Conservation (phyloP, 805 yeast species). For the Pachysolen tannophilus region DNA sequence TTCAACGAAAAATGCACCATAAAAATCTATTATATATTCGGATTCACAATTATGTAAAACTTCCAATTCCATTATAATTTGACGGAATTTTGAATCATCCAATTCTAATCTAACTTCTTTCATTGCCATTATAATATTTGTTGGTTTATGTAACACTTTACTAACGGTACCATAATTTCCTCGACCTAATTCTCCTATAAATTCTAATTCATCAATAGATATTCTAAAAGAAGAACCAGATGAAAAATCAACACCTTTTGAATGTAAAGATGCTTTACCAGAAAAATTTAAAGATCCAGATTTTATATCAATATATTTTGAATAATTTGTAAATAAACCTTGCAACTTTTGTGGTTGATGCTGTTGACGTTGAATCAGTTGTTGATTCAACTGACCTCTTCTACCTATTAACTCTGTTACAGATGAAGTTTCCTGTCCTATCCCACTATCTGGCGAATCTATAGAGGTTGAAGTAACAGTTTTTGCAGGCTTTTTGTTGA, state of each 20-base stretch:
- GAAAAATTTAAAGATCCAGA: slow-evolving; percentile 88
- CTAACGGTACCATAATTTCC: slow-evolving; percentile 97
- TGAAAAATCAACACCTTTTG: slow-evolving; percentile 86
- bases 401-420: slow-evolving; percentile 17
- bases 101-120: slow-evolving; percentile 90
- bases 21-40: slow-evolving; percentile 90
- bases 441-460: slow-evolving; percentile 11
- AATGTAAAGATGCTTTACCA: slow-evolving; percentile 87
- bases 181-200: slow-evolving; percentile 82
- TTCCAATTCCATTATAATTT: slow-evolving; percentile 93
- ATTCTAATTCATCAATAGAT: slow-evolving; percentile 74
- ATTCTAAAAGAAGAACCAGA: slow-evolving; percentile 84
- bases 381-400: slow-evolving; percentile 15
- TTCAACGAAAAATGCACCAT: slow-evolving; percentile 95
- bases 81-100: slow-evolving; percentile 90
- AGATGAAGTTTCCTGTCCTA: slow-evolving; percentile 10
- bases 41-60: slow-evolving; percentile 86
- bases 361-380: slow-evolving; percentile 12
- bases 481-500: slow-evolving; percentile 4
- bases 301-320: slow-evolving; percentile 84
- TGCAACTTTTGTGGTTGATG: slow-evolving; percentile 29
- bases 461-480: slow-evolving; percentile 14
- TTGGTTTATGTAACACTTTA: slow-evolving; percentile 88
- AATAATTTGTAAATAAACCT: slow-evolving; percentile 74
- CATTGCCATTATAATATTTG: slow-evolving; percentile 92